Base-by-base conservation (phyloP, 2,329 filamentous ascomycete genomes). In the Colletotrichum sp. region DNA sequence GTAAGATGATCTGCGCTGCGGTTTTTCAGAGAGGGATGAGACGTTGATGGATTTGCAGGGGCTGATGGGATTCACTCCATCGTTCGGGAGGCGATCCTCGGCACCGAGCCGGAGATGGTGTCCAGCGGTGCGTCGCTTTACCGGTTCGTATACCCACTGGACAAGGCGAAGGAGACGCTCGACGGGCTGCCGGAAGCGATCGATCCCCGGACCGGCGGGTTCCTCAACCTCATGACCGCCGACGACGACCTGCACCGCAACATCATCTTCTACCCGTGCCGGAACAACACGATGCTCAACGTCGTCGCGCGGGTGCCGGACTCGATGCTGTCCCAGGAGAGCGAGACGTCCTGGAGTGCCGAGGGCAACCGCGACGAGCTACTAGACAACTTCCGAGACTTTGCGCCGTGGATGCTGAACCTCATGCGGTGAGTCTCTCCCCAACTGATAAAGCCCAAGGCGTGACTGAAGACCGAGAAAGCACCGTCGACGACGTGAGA, bases 41-140 rank as follows among this genome's bases (percentile, higher is more conserved):
- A 13, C 24, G 32, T 3, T 13, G 26, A 18, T 15, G 26, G 2
- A 24, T 8, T 60, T 21, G 49, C 18, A 75, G 73, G 73, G 3
- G 74, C 74, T 8, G 74, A 76, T 8, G 74, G 74, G 16, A 76
- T 73, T 12, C 74, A 76, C 44, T 76, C 70, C 44, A 26, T 69
- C 13, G 74, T 76, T 6, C 57, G 74, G 8, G n/a, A 36, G 3
- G 64, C 70, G 1, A 60, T 76, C 7, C 15, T 74, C 24, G 70
- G 70, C 32, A 59, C 26, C 8, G 64, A 62, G 16, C 18, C 64
- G 10, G 32, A 49, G 7, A 59, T 76, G 57, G 18, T 60, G 1
- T 65, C 70, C 21, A 28, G 64, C 15, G 74, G 74, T 1, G 70
- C 64, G 39, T 76, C 74, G 28, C 70, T 73, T 2, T 76, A 76